A percentile compares a stretch with the other conserved stretches of the same genome.
Evolutionary conservation across 345 rosid genomes (phyloP).

Genomic region (Salix exigua): DNA sequence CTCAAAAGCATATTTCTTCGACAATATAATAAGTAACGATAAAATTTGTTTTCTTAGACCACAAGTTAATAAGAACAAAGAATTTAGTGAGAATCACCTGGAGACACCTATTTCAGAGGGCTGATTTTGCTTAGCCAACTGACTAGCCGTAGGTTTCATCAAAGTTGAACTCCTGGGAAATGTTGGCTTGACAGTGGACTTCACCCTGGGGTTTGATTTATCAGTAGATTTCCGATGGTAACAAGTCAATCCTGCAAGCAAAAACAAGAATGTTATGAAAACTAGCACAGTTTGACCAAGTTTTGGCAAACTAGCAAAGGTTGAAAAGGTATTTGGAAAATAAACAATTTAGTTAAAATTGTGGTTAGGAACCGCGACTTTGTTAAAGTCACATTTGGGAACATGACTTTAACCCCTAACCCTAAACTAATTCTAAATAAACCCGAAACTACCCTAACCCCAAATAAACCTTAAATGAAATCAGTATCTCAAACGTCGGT

Average conservation of each 20-base stretch:
- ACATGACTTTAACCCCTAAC: too few relatives aligned
- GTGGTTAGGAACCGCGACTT: too few relatives aligned
- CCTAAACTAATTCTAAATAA: too few relatives aligned
- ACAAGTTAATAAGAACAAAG: background rate
- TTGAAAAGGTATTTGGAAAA: too few relatives aligned
- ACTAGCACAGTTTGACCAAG: too few relatives aligned
- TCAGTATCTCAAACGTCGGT: too few relatives aligned
- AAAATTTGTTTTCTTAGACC: background rate
- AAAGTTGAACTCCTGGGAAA: constrained; percentile 75
- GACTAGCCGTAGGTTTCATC: constrained; percentile 92
- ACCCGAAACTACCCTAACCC: too few relatives aligned
- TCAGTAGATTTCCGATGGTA: constrained; percentile 30
- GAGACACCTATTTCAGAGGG: constrained; percentile 32
- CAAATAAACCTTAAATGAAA: too few relatives aligned
- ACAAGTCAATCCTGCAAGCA: constrained; percentile 42
- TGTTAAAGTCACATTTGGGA: too few relatives aligned
- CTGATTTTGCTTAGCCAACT: constrained; percentile 70
- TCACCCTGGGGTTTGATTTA: constrained; percentile 36
- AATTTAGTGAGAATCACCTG: constrained; percentile 44
- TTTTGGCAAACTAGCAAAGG: too few relatives aligned
- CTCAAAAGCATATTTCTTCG: background rate
- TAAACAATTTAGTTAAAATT: too few relatives aligned
- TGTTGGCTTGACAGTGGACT: constrained; percentile 34
- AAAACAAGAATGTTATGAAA: background rate
- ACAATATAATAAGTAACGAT: background rate